Evolutionary conservation across 495 filamentous ascomycete genomes (phyloP), one percentile per base, ranked within the genome.

Genomic region (Penicillium fimorum): DNA sequence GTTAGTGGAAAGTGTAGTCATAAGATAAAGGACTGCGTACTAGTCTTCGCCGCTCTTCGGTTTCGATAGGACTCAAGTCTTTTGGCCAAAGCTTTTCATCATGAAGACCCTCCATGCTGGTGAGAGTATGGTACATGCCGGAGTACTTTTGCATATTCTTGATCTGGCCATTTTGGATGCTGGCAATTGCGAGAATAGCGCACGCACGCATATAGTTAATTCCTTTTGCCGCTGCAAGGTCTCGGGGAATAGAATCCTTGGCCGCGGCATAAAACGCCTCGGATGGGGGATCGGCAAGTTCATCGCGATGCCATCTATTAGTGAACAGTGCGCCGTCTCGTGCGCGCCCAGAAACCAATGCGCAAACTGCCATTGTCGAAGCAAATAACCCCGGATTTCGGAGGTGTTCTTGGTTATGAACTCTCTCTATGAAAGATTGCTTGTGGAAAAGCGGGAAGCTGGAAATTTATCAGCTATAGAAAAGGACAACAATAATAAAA

Each of bases 391-490:
- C 60, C 40, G 67, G 69, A 50, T 76, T 71, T 25, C 59, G 55
- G n/a, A 72, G 65, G 57, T 81, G 68, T 25, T 79, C 73, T 24
- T 69, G 55, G 43, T 64, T 63, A 40, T 65, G 58, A 17, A 80
- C 60, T 45, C 62, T 66, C 25, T 68, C 64, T 3, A 72, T 57
- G 27, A 79, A 64, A 41, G 71, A 71, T 44, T 67, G 66, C 20
- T 63, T 72, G 64, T 81, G 77, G 57, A 82, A 82, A 8, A 81
- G 58, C 2, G 79, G 79, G 50, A 77, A 80, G 46, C 77, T 78
- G 33, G 50, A 24, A 35, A 8, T 15, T 5, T 33, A 12, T 50
- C 37, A 53, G 43, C 50, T 58, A 59, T 63, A 10, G 9, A 37
- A 46, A 33, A 7, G 1, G 29, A 33, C 6, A n/a, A 4, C 13